Percentiles rank a stretch among this genome's conserved stretches.
Evolutionary conservation across 1,284 basidiomycete genomes (phyloP).

Genomic region (Coniferiporia sulphurascens): DNA sequence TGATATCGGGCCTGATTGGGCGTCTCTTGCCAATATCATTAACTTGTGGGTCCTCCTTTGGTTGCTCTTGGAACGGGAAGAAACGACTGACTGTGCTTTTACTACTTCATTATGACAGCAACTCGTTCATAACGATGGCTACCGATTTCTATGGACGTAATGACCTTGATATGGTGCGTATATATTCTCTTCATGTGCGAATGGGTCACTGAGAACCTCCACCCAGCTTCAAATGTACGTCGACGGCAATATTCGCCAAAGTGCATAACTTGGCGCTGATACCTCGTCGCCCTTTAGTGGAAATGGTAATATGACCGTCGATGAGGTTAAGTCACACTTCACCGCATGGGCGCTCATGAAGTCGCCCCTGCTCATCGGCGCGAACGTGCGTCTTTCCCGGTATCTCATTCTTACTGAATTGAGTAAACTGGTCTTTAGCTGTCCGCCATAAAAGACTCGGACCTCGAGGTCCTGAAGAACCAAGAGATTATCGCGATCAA

Average conservation of each 20-base stretch:
- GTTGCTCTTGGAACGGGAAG: not conserved
- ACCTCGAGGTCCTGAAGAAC: constrained; percentile 54
- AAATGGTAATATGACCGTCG: constrained; percentile 50
- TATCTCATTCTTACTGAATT: constrained; percentile 25
- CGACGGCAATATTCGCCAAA: not conserved
- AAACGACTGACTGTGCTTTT: not conserved
- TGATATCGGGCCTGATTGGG: constrained; percentile 42
- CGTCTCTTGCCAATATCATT: constrained; percentile 36
- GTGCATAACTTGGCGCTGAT: constrained; percentile 1
- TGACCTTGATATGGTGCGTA: constrained; percentile 54
- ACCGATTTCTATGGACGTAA: constrained; percentile 59
- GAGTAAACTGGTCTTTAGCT: constrained; percentile 37
- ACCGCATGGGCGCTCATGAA: constrained; percentile 64
- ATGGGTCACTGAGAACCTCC: too few relatives aligned
- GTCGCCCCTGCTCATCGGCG: constrained; percentile 48
- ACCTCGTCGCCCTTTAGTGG: constrained; percentile 33
- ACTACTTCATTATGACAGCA: constrained; percentile 24
- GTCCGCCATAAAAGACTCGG: constrained; percentile 40
- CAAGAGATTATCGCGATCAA: constrained; percentile 63
- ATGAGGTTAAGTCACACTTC: constrained; percentile 59
- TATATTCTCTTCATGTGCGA: not conserved
- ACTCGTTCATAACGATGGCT: constrained; percentile 44
- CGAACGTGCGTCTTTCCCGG: constrained; percentile 27
- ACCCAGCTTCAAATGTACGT: constrained; percentile 49
- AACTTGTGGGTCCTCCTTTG: constrained; percentile 31